Base-by-base conservation (phyloP, 169 alveolate genomes). In the Babesia microti region DNA sequence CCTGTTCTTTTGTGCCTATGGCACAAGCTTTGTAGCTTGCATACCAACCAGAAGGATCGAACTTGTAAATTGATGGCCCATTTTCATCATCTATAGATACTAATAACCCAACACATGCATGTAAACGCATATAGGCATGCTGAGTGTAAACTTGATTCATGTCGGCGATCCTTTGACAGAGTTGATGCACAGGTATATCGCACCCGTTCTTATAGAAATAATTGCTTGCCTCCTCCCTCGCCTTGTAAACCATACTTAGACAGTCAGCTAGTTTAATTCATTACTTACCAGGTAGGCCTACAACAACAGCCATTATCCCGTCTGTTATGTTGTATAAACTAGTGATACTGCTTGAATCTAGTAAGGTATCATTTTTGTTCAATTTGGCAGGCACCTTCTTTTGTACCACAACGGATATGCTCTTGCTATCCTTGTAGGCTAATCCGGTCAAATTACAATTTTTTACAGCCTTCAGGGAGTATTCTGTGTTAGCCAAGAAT, bases 401-500 rank as follows among this genome's bases (percentile, higher is more conserved):
- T 73, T 92, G 95, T 19, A 94, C 88, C 43, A 89, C 92, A 9
- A 92, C 88, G 4, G 91, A 91, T 11, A 89, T 97, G 18, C 95
- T 70, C 55, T 91, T 92, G 39, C 83, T 78, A n/a, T 98, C 99
- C 65, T 91, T 85, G 23, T 93, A 87, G 29, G 97, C 99, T 30
- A 95, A 58, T 5, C 96, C 86, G 3, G 99, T 93, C 44, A 91
- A 51, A 42, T 92, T 93, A 34, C 93, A 85, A 50, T 78, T 83
- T 59, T 89, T 88, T 12, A 93, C 98, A n/a, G 99, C 99, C 74
- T 88, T 91, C 61, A 90, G 88, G 7, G 98, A 95, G 67, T 95
- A 93, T 78, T 93, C 97, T 80, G 81, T 24, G 29, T 18, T 21
- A 22, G 34, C 17, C 11, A 37, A 42, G 1, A 6, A 6, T 22